Base-by-base conservation (phyloP, 352 stramenopile genomes). In the Globisporangium paddicum region DNA sequence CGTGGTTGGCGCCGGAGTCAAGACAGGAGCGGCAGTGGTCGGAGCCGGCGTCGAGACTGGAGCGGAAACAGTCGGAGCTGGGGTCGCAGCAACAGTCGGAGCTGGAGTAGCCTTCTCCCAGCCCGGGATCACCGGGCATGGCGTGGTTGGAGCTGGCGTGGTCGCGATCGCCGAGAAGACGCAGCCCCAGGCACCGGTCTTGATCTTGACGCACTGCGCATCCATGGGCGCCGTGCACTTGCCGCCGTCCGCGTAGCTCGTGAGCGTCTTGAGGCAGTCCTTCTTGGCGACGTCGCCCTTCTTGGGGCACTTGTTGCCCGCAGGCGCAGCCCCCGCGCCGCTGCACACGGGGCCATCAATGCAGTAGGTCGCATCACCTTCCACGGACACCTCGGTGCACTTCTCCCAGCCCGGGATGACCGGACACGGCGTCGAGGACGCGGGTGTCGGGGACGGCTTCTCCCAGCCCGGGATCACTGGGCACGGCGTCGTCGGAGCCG, bases 351-450 rank as follows among this genome's bases (percentile, higher is more conserved):
- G 66, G 25, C 78, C 82, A 10, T 63, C 48, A 45, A 90, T 83
- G 66, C 80, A 90, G 65, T 89, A 90, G 18, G 83, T 90, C 26
- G 80, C 83, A 57, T 90, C 80, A 1, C 73, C 63, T 49, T 89
- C 73, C 21, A 93, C 80, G 13, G 75, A 89, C 35, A 90, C 75
- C 21, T 87, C 58, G 0, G 69, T 78, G 65, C 54, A 60, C 28
- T 60, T 60, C 25, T 60, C 54, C 54, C 54, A 60, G 2, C 54
- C 54, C 5, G 54, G 42, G n/a, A 45, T 60, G 19, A 53, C 42
- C 1, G 54, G 42, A 16, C 50, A 57, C 0, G 50, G 50, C 21
- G 55, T 62, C 23, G 55, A 48, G 6, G 55, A 34, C 34, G 44
- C 55, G 9, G 41, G 44, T 3, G 42, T 61, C 11, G 45, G 34